Base-by-base conservation (phyloP, 805 yeast species). In the Sugiyamaella qingdaonensis region DNA sequence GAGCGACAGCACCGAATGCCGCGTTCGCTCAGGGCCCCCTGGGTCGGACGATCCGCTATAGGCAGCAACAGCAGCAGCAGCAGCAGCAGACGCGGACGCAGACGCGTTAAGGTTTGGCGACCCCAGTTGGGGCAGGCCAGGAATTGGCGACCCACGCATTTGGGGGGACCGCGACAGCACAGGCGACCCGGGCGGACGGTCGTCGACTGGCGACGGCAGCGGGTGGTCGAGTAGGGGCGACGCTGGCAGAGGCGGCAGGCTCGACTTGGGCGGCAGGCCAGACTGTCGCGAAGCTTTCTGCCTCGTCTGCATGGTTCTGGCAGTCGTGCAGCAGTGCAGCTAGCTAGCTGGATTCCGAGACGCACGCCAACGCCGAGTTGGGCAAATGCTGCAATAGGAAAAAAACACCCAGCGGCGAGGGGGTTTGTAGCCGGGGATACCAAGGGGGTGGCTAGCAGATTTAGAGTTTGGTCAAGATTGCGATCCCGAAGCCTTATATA, bases 171-270 rank as follows among this genome's bases (percentile, higher is more conserved):
- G 19, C 10, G 43, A 39, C 27, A 19, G 10, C 2, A 21, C 18
- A 5, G 43, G 43, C 18, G 43, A 39, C n/a, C 27, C 21, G 10
- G 27, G 21, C 2, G 43, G 21, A 24, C 21, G 21, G 11, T 21
- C 27, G 27, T 18, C 18, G 43, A 18, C 21, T 7, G 18, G 27
- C 13, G 43, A 16, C n/a, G 27, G 18, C 13, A 39, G 21, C 27
- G 21, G 24, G 43, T 39, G 8, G 43, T 39, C 43, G 9, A 39
- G 7, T 2, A 39, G 27, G 13, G 43, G 43, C 9, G 43, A 29
- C 18, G 49, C 45, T n/a, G 52, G 56, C 35, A 50, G 34, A 24
- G 53, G 51, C 21, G 51, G 56, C 43, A 45, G 51, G 14, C 21
- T 18, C 4, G 51, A 37, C 36, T 32, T 45, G 9, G 55, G 55